A percentile compares a stretch with the other conserved stretches of the same genome.
These are phyloP conservation scores for Metschnikowia kofuensis DNA, from an alignment of 805 yeast genomes.

Conservation along the genomic window DNA sequence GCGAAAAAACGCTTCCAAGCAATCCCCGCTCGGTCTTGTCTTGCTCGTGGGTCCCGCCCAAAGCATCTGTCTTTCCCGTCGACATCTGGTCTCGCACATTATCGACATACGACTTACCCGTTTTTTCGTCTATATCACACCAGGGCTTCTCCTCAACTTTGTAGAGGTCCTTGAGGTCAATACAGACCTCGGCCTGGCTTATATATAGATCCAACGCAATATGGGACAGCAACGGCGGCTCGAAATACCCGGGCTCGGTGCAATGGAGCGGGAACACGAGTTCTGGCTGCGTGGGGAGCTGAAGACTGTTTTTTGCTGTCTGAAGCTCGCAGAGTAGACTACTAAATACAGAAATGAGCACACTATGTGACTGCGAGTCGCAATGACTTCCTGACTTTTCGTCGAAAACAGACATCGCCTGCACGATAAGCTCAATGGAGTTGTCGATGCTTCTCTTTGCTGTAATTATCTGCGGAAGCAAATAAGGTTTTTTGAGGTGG, in stretches of 20 bases:
- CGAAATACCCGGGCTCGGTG: conserved; percentile 33
- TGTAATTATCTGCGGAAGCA: conserved; percentile 45
- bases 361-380: conserved; percentile 16
- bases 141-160: conserved; percentile 59
- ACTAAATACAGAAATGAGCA: conserved; percentile 25
- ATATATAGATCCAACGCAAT: conserved; percentile 57
- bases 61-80: conserved; percentile 11
- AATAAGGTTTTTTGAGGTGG: conserved; percentile 29
- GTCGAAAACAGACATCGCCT: conserved; percentile 20
- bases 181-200: conserved; percentile 58
- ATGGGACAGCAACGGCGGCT: conserved; percentile 46
- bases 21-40: conserved; percentile 11
- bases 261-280: conserved; percentile 59
- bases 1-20: conserved; percentile 23
- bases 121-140: conserved; percentile 46
- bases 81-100: conserved; percentile 53
- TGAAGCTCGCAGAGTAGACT: conserved; percentile 23
- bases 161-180: conserved; percentile 54
- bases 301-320: conserved; percentile 24
- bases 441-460: conserved; percentile 43
- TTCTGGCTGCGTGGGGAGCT: conserved; percentile 52
- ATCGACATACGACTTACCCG: conserved; percentile 57
- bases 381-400: conserved; percentile 2
- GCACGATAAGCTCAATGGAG: conserved; percentile 26
- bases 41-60: neutral